Base-by-base conservation (phyloP, 805 yeast genomes). In the Candida orba region DNA sequence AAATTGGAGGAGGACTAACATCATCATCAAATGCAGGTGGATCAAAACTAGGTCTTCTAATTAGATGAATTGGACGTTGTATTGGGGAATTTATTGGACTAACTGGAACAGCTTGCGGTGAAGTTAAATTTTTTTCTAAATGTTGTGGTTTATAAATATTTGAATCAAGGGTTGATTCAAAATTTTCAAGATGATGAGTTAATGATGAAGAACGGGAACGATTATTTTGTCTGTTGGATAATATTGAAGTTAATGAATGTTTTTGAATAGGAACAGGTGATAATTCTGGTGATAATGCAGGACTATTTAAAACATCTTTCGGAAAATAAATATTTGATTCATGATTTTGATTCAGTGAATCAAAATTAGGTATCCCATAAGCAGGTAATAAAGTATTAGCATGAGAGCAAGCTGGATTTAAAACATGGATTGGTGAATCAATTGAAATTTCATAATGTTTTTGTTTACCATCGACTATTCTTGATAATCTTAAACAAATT, bases 391-490 rank as follows among this genome's bases (percentile, higher is more conserved):
- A 60, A 1, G 91, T 84, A 54, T 84, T 84, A 6, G 85, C 85
- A 63, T 84, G 95, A 1, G 87, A 84, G 49, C 96, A 87, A 39
- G 76, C 65, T 7, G 82, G 78, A 39, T 90, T 80, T 40, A 90
- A 66, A 5, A 93, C 71, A 56, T 85, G 95, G 47, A 93, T 80
- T 4, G 99, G 99, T 3, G 96, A 86, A 63, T 93, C 99, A 44
- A 93, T 91, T 46, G 88, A 81, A 37, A 93, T 85, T 66, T 93
- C 99, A 59, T 84, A 93, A 59, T 89, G 97, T 59, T 90, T 93
- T 37, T 95, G 70, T 58, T 86, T 86, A 12, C 68, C 73, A 38
- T 75, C 72, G 36, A 84, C 80, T n/a, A 71, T 58, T 51, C 75
- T 77, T 6, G 95, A 85, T 34, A 93, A 69, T 41, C 98, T 68